Evolutionary conservation across 805 yeast species (phyloP), one percentile per base, ranked within the genome.

Genomic region (Yamadazyma sp.): DNA sequence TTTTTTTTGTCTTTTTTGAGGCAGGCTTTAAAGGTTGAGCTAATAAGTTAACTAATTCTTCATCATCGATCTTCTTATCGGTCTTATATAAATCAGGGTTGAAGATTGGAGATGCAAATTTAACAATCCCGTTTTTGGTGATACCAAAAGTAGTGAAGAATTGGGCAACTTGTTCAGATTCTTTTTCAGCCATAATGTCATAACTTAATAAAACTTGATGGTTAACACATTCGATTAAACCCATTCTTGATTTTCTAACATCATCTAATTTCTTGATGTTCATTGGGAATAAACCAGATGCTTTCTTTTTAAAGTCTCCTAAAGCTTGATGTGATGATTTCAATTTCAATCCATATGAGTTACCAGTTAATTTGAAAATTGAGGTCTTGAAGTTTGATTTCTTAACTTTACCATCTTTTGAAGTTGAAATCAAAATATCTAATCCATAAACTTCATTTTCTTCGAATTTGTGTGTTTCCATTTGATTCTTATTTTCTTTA

Each of bases 401-500:
- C 55, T 75, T 72, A 41, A 80, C 82, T 66, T 80, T 80, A 44
- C 91, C 87, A 31, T 76, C 82, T 33, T 58, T 59, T 5, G 82
- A 75, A 27, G 83, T 72, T 16, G 85, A 73, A 44, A 83, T 68
- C 42, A 84, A 69, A 42, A 83, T 73, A 55, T 83, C 91, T 48
- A 83, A 65, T 33, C 91, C 91, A 55, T 76, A 83, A 23, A 84
- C 91, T 56, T 83, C 87, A 55, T 79, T 79, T 54, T 77, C 84
- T 58, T 76, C 86, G 47, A 84, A 82, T 54, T 73, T 76, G 58
- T 66, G 62, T 33, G 85, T 65, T 41, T 78, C 83, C 56, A 82
- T 76, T 54, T 73, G 80, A 45, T 60, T 56, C 58, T 72, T 76
- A 68, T 82, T 86, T 48, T 69, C 69, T 51, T 80, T 85, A 42